Percentiles rank a stretch among this genome's conserved stretches.
These are phyloP conservation scores for Umbelopsis sp. DNA, from an alignment of 192 early-diverging fungal genomes.

Conservation along the genomic window DNA sequence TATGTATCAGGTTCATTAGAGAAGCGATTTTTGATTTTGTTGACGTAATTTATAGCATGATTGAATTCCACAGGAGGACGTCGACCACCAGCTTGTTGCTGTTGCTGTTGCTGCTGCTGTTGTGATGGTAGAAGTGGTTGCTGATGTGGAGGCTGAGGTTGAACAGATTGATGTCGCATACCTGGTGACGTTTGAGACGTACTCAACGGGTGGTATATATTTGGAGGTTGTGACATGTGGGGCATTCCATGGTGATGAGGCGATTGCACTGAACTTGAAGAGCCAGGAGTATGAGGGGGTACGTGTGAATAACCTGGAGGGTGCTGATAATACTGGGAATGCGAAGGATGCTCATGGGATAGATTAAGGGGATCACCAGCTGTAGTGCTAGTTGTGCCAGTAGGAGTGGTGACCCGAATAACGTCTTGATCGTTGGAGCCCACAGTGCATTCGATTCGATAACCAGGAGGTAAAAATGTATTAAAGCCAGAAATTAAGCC, in stretches of 20 bases:
- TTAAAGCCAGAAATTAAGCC: slow-evolving; percentile 95
- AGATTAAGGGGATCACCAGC: slow-evolving; percentile 22
- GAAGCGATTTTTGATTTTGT: slow-evolving; percentile 98
- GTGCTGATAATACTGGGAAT: slow-evolving; percentile 27
- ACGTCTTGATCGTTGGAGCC: slow-evolving; percentile 69
- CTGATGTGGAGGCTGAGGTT: slow-evolving; percentile 6
- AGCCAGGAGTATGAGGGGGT: slow-evolving; percentile 34
- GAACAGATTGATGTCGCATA: slow-evolving; percentile 10
- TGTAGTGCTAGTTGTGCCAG: slow-evolving; percentile 53
- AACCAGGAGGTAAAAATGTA: slow-evolving; percentile 96
- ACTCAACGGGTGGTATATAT: slow-evolving; percentile 15
- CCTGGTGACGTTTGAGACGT: slow-evolving; percentile 5
- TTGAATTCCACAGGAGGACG: slow-evolving; percentile 89
- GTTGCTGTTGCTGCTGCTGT: slow-evolving; percentile 9
- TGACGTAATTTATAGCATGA: slow-evolving; percentile 98
- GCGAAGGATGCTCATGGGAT: slow-evolving; percentile 9
- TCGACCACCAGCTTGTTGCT: neutral
- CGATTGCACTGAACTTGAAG: slow-evolving; percentile 27
- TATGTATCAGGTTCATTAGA: slow-evolving; percentile 90
- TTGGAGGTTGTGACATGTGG: slow-evolving; percentile 9
- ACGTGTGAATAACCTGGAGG: slow-evolving; percentile 38
- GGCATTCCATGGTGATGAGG: slow-evolving; percentile 15
- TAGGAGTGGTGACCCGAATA: slow-evolving; percentile 88
- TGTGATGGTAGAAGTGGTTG: neutral
- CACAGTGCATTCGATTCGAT: slow-evolving; percentile 86